Percentiles rank a stretch among this genome's conserved stretches.
Conservation (phyloP, 2,329 filamentous ascomycete species). For the Pestalotiopsis sp. region DNA sequence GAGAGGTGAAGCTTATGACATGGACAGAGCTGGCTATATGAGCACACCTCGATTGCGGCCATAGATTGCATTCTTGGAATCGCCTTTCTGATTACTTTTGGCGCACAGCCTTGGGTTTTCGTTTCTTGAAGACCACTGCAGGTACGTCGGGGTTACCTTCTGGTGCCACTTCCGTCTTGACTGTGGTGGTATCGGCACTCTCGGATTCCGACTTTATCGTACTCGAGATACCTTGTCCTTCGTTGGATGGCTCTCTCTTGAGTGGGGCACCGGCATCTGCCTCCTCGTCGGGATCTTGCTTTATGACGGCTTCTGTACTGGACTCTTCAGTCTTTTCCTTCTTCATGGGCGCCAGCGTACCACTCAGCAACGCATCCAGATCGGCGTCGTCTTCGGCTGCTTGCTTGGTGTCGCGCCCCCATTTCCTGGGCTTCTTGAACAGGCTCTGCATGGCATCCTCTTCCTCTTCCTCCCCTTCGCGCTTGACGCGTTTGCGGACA, state of each 20-base stretch:
- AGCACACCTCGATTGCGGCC: neutral
- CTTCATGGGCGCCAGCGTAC: conserved; percentile 34
- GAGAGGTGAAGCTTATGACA: neutral
- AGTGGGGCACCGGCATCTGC: conserved; percentile 31
- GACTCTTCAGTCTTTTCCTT: conserved; percentile 25
- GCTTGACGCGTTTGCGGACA: conserved; percentile 57
- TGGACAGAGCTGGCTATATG: neutral
- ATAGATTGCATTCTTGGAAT: neutral
- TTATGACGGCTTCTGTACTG: conserved; percentile 17
- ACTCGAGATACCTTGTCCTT: conserved; percentile 18
- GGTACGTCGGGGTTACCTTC: conserved; percentile 27
- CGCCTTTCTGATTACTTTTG: conserved; percentile 48
- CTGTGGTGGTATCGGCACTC: conserved; percentile 15
- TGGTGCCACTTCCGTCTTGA: conserved; percentile 23
- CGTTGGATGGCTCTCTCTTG: conserved; percentile 44
- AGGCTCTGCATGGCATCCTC: conserved; percentile 59
- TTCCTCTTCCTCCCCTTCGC: conserved; percentile 46
- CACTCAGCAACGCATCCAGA: conserved; percentile 62
- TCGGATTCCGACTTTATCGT: conserved; percentile 33
- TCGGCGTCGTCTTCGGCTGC: conserved; percentile 55
- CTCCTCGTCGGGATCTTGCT: conserved; percentile 26
- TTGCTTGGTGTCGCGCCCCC: conserved; percentile 56
- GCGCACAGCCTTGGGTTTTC: conserved; percentile 69
- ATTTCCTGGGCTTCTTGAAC: conserved; percentile 60
- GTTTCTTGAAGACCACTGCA: conserved; percentile 76